A percentile compares a stretch with the other conserved stretches of the same genome.
These are phyloP conservation scores for Fusarium sp. DNA, from an alignment of 2,329 filamentous ascomycete species.

Conservation along the genomic window DNA sequence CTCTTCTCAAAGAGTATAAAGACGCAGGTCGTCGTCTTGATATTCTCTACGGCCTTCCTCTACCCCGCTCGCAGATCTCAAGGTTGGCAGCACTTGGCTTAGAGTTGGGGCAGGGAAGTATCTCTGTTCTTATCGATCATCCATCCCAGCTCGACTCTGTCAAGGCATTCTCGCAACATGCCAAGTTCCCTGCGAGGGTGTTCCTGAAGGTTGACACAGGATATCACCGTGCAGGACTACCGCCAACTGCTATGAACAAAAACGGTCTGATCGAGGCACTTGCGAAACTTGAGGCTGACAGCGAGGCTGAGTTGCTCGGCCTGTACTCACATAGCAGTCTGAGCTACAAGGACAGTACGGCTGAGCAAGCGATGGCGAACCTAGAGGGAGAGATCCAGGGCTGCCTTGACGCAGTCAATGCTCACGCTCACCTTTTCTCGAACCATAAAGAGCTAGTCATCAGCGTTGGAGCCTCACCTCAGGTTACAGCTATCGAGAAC, in stretches of 20 bases:
- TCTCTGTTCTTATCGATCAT: constrained; percentile 68
- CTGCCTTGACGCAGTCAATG: constrained; percentile 39
- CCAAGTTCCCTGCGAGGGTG: constrained; percentile 49
- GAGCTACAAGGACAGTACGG: constrained; percentile 42
- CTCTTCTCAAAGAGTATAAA: constrained; percentile 56
- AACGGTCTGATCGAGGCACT: constrained; percentile 50
- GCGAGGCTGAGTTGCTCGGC: constrained; percentile 30
- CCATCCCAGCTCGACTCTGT: constrained; percentile 53
- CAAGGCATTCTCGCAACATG: constrained; percentile 45
- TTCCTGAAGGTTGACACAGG: constrained; percentile 72
- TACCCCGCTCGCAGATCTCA: constrained; percentile 61
- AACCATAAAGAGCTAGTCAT: constrained; percentile 35
- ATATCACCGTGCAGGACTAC: constrained; percentile 69
- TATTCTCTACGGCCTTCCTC: constrained; percentile 69
- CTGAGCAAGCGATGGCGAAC: constrained; percentile 44
- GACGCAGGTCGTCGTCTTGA: constrained; percentile 28
- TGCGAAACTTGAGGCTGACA: constrained; percentile 36
- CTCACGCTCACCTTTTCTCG: no score
- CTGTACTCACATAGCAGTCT: constrained; percentile 49
- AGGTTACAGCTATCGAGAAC: constrained; percentile 44
- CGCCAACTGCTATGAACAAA: constrained; percentile 52
- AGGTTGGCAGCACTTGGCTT: constrained; percentile 58
- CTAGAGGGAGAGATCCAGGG: constrained; percentile 45
- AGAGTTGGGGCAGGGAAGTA: constrained; percentile 54
- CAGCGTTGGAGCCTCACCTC: constrained; percentile 48